phyloP scores from a whole-genome alignment of 164 flowering plant genomes.

The Tinospora cordifolia region DNA sequence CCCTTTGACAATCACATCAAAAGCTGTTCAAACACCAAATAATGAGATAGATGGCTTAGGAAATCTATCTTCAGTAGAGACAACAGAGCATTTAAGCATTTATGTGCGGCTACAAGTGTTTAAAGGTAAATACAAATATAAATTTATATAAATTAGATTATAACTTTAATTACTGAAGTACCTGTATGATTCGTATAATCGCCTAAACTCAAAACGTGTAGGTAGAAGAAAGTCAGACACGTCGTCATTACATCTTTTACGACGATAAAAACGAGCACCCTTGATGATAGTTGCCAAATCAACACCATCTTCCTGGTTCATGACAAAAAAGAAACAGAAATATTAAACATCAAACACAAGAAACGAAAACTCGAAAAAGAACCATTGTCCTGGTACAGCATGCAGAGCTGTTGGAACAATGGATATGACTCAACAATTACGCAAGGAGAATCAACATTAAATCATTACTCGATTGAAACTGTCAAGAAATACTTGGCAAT shows the following conservation, averaged over 20 bases:
- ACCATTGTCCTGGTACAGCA: not conserved
- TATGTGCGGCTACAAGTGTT: not conserved
- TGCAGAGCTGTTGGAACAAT: not conserved
- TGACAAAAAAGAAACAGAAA: not conserved
- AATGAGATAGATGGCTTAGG: not conserved
- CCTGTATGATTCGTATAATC: constrained; percentile 31
- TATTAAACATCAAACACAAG: not conserved
- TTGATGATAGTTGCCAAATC: constrained; percentile 50
- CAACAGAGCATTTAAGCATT: not conserved
- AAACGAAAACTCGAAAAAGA: not conserved
- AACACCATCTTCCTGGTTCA: constrained; percentile 49
- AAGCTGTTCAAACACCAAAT: not conserved
- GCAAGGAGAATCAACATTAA: not conserved
- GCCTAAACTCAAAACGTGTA: constrained; percentile 36
- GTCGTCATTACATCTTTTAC: constrained; percentile 31
- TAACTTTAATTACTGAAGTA: not conserved
- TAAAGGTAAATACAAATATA: not conserved
- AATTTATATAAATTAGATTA: not conserved
- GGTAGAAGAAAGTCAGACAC: constrained; percentile 53
- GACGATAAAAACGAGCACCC: constrained; percentile 53
- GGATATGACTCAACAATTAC: no score
- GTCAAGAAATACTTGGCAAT: no score
- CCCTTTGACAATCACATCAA: no score
- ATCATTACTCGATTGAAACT: not conserved
- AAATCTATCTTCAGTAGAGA: not conserved